A percentile compares a stretch with the other conserved stretches of the same genome.
These are phyloP conservation scores for Fusarium chuoi DNA, from an alignment of 2,329 filamentous ascomycete species.

Conservation along the genomic window DNA sequence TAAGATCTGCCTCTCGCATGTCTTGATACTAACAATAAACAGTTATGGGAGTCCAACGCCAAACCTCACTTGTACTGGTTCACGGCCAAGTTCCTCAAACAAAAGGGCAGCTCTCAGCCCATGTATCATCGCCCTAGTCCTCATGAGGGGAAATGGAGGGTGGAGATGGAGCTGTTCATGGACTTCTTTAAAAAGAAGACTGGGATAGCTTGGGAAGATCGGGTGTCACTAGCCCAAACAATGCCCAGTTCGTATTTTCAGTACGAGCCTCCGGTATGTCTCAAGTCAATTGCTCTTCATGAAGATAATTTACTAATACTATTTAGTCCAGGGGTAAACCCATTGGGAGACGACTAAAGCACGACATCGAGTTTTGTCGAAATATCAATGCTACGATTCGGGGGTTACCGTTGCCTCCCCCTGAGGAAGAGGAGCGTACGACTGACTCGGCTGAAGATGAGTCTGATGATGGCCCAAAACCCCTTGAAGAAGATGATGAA, in stretches of 20 bases:
- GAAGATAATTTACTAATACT: background rate
- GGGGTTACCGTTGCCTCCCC: conserved; percentile 44
- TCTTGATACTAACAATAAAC: background rate
- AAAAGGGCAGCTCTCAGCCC: conserved; percentile 50
- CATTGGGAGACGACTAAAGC: conserved; percentile 49
- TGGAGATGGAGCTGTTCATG: conserved; percentile 63
- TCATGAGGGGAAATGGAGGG: conserved; percentile 51
- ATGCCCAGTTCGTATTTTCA: conserved; percentile 51
- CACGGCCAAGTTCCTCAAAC: conserved; percentile 62
- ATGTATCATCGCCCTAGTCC: conserved; percentile 53
- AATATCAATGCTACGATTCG: conserved; percentile 48
- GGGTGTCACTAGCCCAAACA: conserved; percentile 52
- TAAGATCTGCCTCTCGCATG: conserved; percentile 2
- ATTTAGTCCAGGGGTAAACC: conserved; percentile 51
- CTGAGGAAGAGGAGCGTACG: background rate
- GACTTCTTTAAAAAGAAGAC: conserved; percentile 68
- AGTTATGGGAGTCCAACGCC: conserved; percentile 76
- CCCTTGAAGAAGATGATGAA: background rate
- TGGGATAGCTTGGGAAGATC: conserved; percentile 68
- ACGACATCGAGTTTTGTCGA: conserved; percentile 48
- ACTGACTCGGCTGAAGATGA: background rate
- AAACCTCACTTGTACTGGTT: conserved; percentile 70
- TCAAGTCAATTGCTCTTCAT: background rate
- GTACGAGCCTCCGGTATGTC: conserved; percentile 60
- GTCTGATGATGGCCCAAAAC: background rate